A percentile compares a stretch with the other conserved stretches of the same genome.
Conservation (phyloP, 176 grass and related monocot genomes). For the Rhynchospora breviuscula region DNA sequence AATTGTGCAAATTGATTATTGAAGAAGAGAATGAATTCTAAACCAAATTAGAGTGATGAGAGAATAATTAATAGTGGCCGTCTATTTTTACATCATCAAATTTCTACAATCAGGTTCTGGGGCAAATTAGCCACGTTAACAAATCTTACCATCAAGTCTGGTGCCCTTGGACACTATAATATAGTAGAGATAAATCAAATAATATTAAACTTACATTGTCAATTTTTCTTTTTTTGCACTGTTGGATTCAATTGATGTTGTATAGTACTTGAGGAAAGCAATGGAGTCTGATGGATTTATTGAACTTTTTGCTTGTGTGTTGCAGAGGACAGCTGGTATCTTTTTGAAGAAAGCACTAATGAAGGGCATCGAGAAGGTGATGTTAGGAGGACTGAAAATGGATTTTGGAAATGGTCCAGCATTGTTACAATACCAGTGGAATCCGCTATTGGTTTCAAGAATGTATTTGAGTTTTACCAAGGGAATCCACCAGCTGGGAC, state of each 20-base stretch:
- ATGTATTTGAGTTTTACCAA: conserved; percentile 7
- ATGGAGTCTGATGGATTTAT: background rate
- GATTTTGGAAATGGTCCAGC: conserved; percentile 6
- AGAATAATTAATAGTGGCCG: background rate
- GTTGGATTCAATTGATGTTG: background rate
- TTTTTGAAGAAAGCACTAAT: background rate
- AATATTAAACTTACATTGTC: background rate
- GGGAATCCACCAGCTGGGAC: background rate
- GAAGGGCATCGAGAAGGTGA: background rate
- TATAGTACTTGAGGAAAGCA: background rate
- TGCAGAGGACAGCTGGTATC: conserved; percentile 19
- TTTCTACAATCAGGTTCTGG: background rate
- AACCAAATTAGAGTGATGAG: background rate
- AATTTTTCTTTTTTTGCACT: background rate
- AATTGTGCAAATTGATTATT: background rate
- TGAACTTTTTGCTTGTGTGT: background rate
- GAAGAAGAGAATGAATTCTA: background rate
- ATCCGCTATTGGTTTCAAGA: background rate
- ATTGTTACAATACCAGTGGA: background rate
- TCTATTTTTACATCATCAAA: background rate
- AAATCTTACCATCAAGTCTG: background rate
- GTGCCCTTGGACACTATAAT: background rate
- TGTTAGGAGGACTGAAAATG: conserved; percentile 1
- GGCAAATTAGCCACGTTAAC: background rate
- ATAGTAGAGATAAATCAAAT: background rate